These are phyloP conservation scores for Dactylorhiza incarnata DNA, from an alignment of 106 monocot species.

Conservation along the genomic window DNA sequence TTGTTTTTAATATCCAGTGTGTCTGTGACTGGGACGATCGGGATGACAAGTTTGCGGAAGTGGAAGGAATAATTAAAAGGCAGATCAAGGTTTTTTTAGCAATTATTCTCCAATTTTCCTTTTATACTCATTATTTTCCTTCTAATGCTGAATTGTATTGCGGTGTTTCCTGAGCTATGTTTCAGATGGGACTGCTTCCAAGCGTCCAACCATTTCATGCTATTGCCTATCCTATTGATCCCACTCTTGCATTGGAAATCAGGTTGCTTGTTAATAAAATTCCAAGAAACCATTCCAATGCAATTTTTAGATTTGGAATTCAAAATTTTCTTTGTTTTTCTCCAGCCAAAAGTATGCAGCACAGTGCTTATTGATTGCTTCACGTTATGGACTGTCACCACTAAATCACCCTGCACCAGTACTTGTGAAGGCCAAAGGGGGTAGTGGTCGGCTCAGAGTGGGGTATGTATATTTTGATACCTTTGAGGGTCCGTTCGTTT, in stretches of 20 bases:
- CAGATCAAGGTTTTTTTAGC: slow-evolving; percentile 75
- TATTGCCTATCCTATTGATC: slow-evolving; percentile 95
- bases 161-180: neutral
- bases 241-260: slow-evolving; percentile 86
- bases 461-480: slow-evolving; percentile 38
- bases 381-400: slow-evolving; percentile 73
- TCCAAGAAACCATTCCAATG: neutral
- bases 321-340: neutral
- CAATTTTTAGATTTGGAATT: neutral
- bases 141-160: neutral
- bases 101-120: neutral
- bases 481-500: neutral
- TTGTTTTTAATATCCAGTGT: slow-evolving; percentile 38
- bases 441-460: slow-evolving; percentile 59
- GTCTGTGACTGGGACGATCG: slow-evolving; percentile 94
- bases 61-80: slow-evolving; percentile 80
- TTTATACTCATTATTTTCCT: neutral
- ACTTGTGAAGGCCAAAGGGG: slow-evolving; percentile 62
- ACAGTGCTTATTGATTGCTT: slow-evolving; percentile 79
- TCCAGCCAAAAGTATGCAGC: slow-evolving; percentile 85
- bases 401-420: slow-evolving; percentile 58
- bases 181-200: slow-evolving; percentile 70
- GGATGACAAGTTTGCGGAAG: slow-evolving; percentile 69
- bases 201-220: slow-evolving; percentile 99
- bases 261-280: slow-evolving; percentile 34